phyloP scores from a whole-genome alignment of 306 rosid species.

The Pueraria montana region DNA sequence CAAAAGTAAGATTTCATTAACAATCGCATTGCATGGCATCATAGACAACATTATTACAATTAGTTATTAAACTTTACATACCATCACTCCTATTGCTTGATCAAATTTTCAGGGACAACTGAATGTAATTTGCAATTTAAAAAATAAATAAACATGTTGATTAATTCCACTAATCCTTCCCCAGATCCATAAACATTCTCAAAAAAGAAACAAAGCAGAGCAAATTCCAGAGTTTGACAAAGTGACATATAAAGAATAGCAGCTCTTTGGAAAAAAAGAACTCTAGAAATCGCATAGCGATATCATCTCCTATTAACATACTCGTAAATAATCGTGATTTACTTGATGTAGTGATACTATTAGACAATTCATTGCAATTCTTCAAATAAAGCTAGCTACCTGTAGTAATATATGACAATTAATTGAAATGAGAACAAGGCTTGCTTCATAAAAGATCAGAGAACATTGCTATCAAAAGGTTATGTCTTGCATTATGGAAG shows the following conservation, averaged over 20 bases:
- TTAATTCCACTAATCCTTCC: background rate
- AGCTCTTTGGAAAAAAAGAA: background rate
- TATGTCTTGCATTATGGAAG: background rate
- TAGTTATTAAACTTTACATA: background rate
- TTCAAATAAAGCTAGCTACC: background rate
- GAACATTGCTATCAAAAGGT: conserved; percentile 9
- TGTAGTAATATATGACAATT: background rate
- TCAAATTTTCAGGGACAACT: background rate
- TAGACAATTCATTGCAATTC: conserved; percentile 6
- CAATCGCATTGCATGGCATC: background rate
- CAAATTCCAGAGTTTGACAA: background rate
- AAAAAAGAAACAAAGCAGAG: background rate
- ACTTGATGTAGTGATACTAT: conserved; percentile 5
- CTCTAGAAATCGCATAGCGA: background rate
- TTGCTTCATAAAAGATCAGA: conserved; percentile 13
- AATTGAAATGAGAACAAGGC: background rate
- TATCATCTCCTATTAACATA: background rate
- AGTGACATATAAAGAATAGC: background rate
- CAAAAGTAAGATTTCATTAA: background rate
- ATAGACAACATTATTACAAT: background rate
- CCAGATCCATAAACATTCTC: conserved; percentile 16
- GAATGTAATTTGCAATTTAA: conserved; percentile 14
- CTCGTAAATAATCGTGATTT: background rate
- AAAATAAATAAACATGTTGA: background rate
- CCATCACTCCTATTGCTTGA: conserved; percentile 7